Evolutionary conservation across 2,329 filamentous ascomycete species (phyloP).

Genomic region (Dactylellina haptotyla): DNA sequence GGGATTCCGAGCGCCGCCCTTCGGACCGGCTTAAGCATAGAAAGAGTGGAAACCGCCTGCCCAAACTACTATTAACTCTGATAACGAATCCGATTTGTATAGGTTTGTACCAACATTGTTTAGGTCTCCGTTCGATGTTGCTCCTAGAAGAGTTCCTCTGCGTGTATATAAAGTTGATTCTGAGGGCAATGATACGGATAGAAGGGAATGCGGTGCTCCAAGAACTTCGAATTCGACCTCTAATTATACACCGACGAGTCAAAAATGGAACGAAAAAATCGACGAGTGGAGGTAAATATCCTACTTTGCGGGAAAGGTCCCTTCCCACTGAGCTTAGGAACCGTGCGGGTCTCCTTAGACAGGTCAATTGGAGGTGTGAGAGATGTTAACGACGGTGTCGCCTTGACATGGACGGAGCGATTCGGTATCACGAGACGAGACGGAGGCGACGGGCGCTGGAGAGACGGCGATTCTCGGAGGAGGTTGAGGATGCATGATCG

Average conservation of each 20-base stretch:
- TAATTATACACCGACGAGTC: slow-evolving; percentile 63
- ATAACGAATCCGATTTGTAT: neutral
- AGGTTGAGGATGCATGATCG: slow-evolving; percentile 39
- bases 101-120: slow-evolving; percentile 75
- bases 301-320: slow-evolving; percentile 58
- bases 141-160: slow-evolving; percentile 85
- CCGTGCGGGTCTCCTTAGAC: slow-evolving; percentile 56
- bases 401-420: slow-evolving; percentile 57
- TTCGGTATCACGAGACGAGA: slow-evolving; percentile 25
- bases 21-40: slow-evolving; percentile 82
- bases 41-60: slow-evolving; percentile 87
- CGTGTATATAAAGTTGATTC: slow-evolving; percentile 94
- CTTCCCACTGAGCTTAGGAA: slow-evolving; percentile 57
- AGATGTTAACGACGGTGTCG: slow-evolving; percentile 57
- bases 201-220: slow-evolving; percentile 88
- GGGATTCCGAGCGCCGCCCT: slow-evolving; percentile 85
- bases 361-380: slow-evolving; percentile 57
- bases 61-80: neutral
- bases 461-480: slow-evolving; percentile 20
- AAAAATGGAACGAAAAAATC: neutral
- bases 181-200: slow-evolving; percentile 90
- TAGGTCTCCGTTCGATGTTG: slow-evolving; percentile 78
- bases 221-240: slow-evolving; percentile 96
- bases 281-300: neutral
- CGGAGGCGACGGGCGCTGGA: slow-evolving; percentile 4